Evolutionary conservation across 1,284 basidiomycete genomes (phyloP), one percentile per base, ranked within the genome.

Genomic region (Cronartium quercuum): DNA sequence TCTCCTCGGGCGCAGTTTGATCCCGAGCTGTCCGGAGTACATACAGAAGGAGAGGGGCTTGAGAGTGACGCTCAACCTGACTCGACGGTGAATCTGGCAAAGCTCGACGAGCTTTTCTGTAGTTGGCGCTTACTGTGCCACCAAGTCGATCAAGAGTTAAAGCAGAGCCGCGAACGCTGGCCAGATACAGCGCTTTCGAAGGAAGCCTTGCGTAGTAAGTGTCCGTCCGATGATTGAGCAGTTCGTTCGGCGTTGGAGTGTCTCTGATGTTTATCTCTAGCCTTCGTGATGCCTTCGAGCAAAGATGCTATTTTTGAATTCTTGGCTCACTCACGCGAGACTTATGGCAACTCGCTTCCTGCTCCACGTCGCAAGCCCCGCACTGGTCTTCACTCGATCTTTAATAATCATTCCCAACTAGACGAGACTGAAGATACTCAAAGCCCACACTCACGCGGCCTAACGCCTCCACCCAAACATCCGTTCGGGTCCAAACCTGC

Each of bases 111-210:
- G 21, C 61, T 65, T 4, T 47, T 29, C 21, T 35, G 10, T 29
- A 58, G 55, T 21, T 73, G 70, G 70, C 18, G 40, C 29, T 57
- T 41, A 29, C 51, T 73, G 18, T 73, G 70, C 21, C 35, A 38
- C n/a, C 61, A 73, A 38, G 63, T 73, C 29, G 51, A 73, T 10
- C 44, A 73, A 57, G 70, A 64, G 40, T 66, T 73, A 38, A 66
- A 34, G 61, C 57, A 38, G 51, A 65, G 62, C 64, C 42, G 55
- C 35, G 62, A 73, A 73, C 35, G 63, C 34, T 73, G 70, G 70
- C 70, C 70, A 13, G 70, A 66, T 73, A 44, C 37, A 10, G 47
- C 55, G 29, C 0, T 10, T 64, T 66, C 70, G 18, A 15, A 21
- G 6, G 35, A 58, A 29, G 37, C 66, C 51, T 55, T 66, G 10